Base-by-base conservation (phyloP, 1,284 basidiomycete species). In the Anthracocystis walkeri region DNA sequence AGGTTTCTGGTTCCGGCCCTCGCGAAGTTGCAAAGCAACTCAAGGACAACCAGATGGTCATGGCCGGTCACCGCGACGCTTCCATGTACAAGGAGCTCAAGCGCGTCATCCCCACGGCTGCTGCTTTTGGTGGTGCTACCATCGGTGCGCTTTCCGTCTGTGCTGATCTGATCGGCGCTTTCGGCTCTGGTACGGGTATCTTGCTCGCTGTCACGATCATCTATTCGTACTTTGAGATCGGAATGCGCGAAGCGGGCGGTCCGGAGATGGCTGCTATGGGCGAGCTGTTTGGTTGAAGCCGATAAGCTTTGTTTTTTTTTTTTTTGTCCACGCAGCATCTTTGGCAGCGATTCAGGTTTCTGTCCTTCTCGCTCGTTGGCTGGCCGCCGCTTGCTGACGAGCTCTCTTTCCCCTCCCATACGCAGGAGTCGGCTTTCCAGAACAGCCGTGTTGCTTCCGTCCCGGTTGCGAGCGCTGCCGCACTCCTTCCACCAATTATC, bases 51-150 rank as follows among this genome's bases (percentile, higher is more conserved):
- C 92, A 93, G 82, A 95, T 98, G 93, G 96, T 98, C 63, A 96
- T 98, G 90, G 95, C 95, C 25, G 95, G 96, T 63, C 95, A 97
- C 86, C 91, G 95, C 77, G 96, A 98, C 85, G 94, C 92, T 38
- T 93, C 91, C 29, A 97, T 98, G 93, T 98, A 98, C 90, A 98
- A 97, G 89, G 96, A 98, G 86, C 90, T 98, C 75, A 99, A 98
- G 89, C 90, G 94, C 51, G 92, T 98, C 76, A 97, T 99, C 75
- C 96, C 96, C 0, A 98, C 95, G 20, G 96, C 97, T 8, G 96
- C 96, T 16, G 94, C 95, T 2, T 94, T 98, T 77, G 97, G 96
- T 65, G 96, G 96, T 60, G 97, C 95, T 27, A 93, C 95, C 68
- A 92, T 98, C 33, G 96, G 96, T 52, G 88, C 97, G 23, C 88